Conservation (phyloP, 2,329 filamentous ascomycete genomes). For the Nectriaceae sp. region DNA sequence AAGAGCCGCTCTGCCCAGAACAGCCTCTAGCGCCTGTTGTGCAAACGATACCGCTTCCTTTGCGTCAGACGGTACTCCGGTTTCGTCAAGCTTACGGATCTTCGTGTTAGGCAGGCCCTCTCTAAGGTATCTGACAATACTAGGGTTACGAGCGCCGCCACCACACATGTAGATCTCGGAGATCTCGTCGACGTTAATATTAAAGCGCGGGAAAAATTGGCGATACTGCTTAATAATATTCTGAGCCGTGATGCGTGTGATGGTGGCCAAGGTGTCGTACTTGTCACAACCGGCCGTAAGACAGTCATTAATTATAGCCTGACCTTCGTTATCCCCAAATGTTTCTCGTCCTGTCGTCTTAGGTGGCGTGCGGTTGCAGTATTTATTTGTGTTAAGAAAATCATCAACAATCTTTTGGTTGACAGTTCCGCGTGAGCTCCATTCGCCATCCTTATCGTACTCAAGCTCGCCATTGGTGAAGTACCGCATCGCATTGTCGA, state of each 20-base stretch:
- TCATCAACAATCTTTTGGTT: constrained; percentile 52
- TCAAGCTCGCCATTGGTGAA: constrained; percentile 52
- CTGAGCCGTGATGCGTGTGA: constrained; percentile 60
- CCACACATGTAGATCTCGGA: constrained; percentile 66
- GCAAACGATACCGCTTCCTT: constrained; percentile 58
- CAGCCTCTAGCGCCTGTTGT: constrained; percentile 59
- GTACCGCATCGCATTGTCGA: constrained; percentile 56
- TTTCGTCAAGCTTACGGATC: constrained; percentile 57
- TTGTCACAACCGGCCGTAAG: constrained; percentile 41
- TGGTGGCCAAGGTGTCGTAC: constrained; percentile 57
- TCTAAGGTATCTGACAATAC: constrained; percentile 57
- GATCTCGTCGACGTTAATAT: constrained; percentile 23
- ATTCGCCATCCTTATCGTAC: constrained; percentile 53
- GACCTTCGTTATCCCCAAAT: constrained; percentile 57
- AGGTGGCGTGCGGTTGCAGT: constrained; percentile 51
- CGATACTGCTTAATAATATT: constrained; percentile 47
- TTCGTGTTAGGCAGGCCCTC: constrained; percentile 45
- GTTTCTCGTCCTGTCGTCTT: constrained; percentile 61
- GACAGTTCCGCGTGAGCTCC: constrained; percentile 50
- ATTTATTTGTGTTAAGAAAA: constrained; percentile 48
- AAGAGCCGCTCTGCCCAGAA: constrained; percentile 56
- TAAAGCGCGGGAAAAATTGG: constrained; percentile 7
- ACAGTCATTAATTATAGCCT: constrained; percentile 50
- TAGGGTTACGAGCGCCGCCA: constrained; percentile 58
- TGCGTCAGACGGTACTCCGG: constrained; percentile 57